Conservation (phyloP, 2,329 filamentous ascomycete species). For the Claviceps africana region DNA sequence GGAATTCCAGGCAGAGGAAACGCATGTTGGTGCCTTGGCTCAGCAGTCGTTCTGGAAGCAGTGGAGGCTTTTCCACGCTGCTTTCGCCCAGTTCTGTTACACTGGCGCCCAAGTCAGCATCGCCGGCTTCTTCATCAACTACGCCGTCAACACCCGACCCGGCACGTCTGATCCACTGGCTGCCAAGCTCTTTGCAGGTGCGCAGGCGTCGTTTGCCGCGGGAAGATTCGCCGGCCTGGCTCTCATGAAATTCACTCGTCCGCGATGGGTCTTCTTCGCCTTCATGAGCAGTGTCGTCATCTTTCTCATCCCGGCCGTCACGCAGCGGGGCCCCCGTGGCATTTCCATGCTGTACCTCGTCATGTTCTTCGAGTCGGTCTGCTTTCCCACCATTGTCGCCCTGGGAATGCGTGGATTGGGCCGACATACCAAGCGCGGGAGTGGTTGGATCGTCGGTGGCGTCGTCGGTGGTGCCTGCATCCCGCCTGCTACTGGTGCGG, state of each 20-base stretch:
- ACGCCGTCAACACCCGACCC: constrained; percentile 45
- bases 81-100: constrained; percentile 67
- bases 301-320: constrained; percentile 40
- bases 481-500: constrained; percentile 55
- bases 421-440: constrained; percentile 62
- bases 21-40: constrained; percentile 34
- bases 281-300: constrained; percentile 53
- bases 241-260: constrained; percentile 52
- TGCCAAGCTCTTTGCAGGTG: constrained; percentile 58
- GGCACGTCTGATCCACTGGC: constrained; percentile 36
- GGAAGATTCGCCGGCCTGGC: constrained; percentile 56
- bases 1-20: constrained; percentile 42
- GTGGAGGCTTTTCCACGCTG: constrained; percentile 62
- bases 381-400: constrained; percentile 70
- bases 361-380: constrained; percentile 68
- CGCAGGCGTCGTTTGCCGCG: constrained; percentile 57
- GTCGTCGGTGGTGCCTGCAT: constrained; percentile 62
- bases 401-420: constrained; percentile 64
- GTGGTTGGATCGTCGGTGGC: constrained; percentile 53
- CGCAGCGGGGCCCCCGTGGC: constrained; percentile 30
- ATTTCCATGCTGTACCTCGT: constrained; percentile 53
- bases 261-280: constrained; percentile 52
- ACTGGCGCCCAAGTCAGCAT: constrained; percentile 57
- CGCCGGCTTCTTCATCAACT: constrained; percentile 60
- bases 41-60: constrained; percentile 54